Base-by-base conservation (phyloP, 345 rosid species). In the Lumnitzera racemosa region DNA sequence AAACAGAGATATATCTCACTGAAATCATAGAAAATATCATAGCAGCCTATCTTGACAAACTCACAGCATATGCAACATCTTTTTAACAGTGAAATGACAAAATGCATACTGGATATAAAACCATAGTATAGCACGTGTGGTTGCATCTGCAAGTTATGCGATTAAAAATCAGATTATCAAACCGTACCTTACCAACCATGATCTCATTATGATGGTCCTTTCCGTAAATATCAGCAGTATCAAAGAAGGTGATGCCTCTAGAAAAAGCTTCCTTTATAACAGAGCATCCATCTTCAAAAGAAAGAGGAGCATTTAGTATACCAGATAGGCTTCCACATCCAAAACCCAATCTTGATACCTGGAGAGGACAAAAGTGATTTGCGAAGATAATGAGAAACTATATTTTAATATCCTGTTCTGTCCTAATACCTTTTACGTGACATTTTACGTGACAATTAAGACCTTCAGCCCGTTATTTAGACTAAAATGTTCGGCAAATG, bases 261-360 rank as follows among this genome's bases (percentile, higher is more conserved):
- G 17, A 3, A 29, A 72, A 83, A n/a, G 74, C 81, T 50, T 68
- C 68, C 55, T 68, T 74, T 53, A 76, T 52, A 46, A 77, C 14
- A 2, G 72, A 60, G 68, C 76, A 70, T 52, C 82, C 84, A 24
- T 53, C 84, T 71, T 79, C 82, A 63, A 71, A 82, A 23, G 81
- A 51, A 10, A 80, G 73, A 56, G 81, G 80, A 27, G 72, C 70
- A 63, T 80, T 74, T 3, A 29, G 46, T 0, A 70, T 5, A 4
- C 85, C 78, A 6, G 81, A 74, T 50, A 83, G 80, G 12, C 85
- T 78, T 2, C 6, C 80, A n/a, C 89, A 80, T 53, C 82, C 83
- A 56, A 77, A 72, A 16, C 86, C 86, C 65, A 75, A 58, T 61
- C 67, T 75, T 2, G 78, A 78, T 31, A 80, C 78, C 83, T 80